phyloP scores from a whole-genome alignment of 2,329 filamentous ascomycete genomes.

The Epicoccum nigrum region DNA sequence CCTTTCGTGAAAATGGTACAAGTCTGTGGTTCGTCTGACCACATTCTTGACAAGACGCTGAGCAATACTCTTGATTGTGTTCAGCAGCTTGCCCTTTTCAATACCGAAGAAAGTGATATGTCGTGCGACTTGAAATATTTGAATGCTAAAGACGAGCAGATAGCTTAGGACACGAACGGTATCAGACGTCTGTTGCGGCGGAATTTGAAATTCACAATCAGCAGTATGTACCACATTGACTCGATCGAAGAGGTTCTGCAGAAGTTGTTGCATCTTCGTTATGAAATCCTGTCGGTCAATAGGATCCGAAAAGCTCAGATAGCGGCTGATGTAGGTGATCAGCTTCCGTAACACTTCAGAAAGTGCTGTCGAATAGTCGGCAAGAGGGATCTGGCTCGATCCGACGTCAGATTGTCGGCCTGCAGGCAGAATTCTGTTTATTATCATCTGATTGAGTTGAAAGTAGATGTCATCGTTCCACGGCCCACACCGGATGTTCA shows the following conservation, averaged over 20 bases:
- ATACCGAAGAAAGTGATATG: slow-evolving; percentile 28
- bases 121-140: slow-evolving; percentile 41
- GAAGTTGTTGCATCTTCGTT: slow-evolving; percentile 49
- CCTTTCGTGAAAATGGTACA: slow-evolving; percentile 54
- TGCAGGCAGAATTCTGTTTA: slow-evolving; percentile 12
- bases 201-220: not conserved
- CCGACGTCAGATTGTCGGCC: not conserved
- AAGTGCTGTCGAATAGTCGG: slow-evolving; percentile 13
- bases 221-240: not conserved
- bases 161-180: slow-evolving; percentile 33
- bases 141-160: slow-evolving; percentile 36
- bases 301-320: slow-evolving; percentile 60
- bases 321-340: slow-evolving; percentile 56
- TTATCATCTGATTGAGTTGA: slow-evolving; percentile 27
- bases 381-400: not conserved
- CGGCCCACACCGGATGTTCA: slow-evolving; percentile 54
- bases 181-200: not conserved
- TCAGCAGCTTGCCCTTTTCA: slow-evolving; percentile 25
- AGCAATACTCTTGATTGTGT: slow-evolving; percentile 44
- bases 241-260: slow-evolving; percentile 43
- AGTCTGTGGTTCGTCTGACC: slow-evolving; percentile 40
- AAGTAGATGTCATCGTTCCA: slow-evolving; percentile 64
- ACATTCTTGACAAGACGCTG: slow-evolving; percentile 47
- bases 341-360: slow-evolving; percentile 52
- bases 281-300: slow-evolving; percentile 59